Conservation (phyloP, 2,329 filamentous ascomycete species). For the Huntiella savannae region DNA sequence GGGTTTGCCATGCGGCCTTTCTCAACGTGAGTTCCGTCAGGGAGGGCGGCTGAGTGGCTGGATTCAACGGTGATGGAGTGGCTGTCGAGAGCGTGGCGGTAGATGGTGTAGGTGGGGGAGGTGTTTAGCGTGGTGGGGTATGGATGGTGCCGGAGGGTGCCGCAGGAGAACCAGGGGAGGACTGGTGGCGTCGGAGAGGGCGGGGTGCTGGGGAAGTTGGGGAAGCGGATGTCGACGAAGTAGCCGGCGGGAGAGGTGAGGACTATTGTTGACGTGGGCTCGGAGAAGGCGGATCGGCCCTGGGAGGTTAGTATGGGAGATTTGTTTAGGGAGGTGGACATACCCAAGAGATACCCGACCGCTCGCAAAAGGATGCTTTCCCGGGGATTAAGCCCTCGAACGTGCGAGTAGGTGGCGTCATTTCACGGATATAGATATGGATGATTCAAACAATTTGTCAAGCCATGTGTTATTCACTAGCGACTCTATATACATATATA, state of each 20-base stretch:
- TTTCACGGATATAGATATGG: too few relatives aligned
- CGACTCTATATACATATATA: too few relatives aligned
- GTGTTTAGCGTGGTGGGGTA: slow-evolving; percentile 15
- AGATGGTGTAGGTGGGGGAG: slow-evolving; percentile 14
- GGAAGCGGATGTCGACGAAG: slow-evolving; percentile 44
- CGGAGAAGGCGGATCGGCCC: slow-evolving; percentile 1
- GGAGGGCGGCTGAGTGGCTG: slow-evolving; percentile 42
- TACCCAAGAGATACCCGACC: slow-evolving; percentile 10
- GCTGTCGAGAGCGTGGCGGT: slow-evolving; percentile 1
- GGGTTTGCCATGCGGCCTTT: slow-evolving; percentile 47
- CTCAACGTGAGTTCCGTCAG: slow-evolving; percentile 10
- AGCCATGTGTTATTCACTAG: too few relatives aligned
- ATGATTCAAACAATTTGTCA: too few relatives aligned
- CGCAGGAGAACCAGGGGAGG: slow-evolving; percentile 6
- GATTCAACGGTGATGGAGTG: slow-evolving; percentile 27
- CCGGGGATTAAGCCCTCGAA: too few relatives aligned
- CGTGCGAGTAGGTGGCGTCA: too few relatives aligned
- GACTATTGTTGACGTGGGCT: slow-evolving; percentile 30
- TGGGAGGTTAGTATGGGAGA: not conserved
- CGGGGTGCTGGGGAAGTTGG: not conserved
- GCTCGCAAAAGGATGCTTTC: not conserved
- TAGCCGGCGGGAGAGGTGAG: slow-evolving; percentile 36
- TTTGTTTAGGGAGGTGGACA: not conserved
- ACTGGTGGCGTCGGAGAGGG: not conserved
- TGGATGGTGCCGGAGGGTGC: not conserved